These are phyloP conservation scores for Thalassiosira hispida DNA, from an alignment of 352 stramenopile genomes.

Conservation along the genomic window DNA sequence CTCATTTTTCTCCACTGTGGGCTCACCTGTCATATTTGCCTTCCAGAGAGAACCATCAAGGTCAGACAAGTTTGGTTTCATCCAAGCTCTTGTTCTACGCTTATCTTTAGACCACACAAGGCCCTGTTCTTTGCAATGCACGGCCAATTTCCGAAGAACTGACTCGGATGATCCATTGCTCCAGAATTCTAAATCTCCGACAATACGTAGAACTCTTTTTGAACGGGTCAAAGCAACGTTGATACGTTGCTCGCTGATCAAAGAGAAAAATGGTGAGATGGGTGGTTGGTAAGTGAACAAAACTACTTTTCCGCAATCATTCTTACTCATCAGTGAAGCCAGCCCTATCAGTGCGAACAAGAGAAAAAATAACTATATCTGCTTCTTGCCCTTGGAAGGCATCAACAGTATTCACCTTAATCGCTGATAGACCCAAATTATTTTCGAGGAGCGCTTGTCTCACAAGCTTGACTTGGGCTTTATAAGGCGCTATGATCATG, in stretches of 20 bases:
- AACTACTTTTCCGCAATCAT: not conserved
- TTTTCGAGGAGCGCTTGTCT: constrained; percentile 21
- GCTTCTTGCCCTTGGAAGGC: constrained; percentile 50
- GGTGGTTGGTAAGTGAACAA: not conserved
- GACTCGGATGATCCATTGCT: not conserved
- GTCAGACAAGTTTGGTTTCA: constrained; percentile 24
- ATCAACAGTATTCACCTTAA: constrained; percentile 40
- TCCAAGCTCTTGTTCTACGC: constrained; percentile 20
- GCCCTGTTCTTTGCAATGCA: constrained; percentile 8
- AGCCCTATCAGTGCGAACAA: constrained; percentile 25
- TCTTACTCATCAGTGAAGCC: constrained; percentile 45
- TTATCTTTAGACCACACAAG: constrained; percentile 12
- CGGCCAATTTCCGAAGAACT: constrained; percentile 22
- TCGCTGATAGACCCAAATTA: constrained; percentile 7
- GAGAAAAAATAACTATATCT: constrained; percentile 51
- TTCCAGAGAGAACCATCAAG: constrained; percentile 22
- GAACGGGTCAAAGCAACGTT: constrained; percentile 52
- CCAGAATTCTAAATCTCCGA: constrained; percentile 47
- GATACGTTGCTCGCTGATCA: constrained; percentile 20
- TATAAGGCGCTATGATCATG: constrained; percentile 53
- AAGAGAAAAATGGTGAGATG: not conserved
- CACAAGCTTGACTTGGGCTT: constrained; percentile 37
- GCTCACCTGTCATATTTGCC: constrained; percentile 36
- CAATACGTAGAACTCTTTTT: constrained; percentile 35
- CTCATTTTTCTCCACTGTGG: no score